A percentile compares a stretch with the other conserved stretches of the same genome.
phyloP scores from a whole-genome alignment of 176 grass and related monocot genomes.

The Zea mays region DNA sequence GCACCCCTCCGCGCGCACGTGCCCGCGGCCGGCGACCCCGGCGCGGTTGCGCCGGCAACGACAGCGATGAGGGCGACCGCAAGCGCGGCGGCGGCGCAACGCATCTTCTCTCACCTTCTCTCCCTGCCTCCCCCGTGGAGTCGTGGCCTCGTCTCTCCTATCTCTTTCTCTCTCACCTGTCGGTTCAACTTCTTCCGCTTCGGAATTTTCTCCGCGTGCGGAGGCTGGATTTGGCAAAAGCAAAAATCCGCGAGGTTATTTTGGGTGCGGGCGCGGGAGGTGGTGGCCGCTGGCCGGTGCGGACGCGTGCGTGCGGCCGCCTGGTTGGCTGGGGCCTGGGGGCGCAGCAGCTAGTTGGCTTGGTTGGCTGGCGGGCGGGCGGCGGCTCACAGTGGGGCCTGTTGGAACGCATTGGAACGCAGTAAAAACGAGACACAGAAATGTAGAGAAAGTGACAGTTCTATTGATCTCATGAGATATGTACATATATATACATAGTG shows the following conservation, averaged over 20 bases:
- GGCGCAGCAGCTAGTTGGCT: too few relatives aligned
- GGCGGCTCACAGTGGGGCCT: too few relatives aligned
- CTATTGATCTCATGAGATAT: too few relatives aligned
- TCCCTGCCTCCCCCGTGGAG: not conserved
- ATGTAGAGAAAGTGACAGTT: too few relatives aligned
- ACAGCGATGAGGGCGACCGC: constrained; percentile 24
- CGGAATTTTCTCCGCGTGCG: constrained; percentile 33
- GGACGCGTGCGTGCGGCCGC: constrained; percentile 7
- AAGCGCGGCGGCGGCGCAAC: constrained; percentile 34
- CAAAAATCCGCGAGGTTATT: constrained; percentile 30
- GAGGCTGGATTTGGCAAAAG: constrained; percentile 21
- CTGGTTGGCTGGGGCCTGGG: constrained; percentile 3
- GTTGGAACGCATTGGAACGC: too few relatives aligned
- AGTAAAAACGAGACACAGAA: too few relatives aligned
- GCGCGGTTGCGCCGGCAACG: not conserved
- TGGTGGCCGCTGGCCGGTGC: not conserved
- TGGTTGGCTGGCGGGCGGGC: too few relatives aligned
- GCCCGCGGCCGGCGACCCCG: not conserved
- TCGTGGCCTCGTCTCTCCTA: not conserved
- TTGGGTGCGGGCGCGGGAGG: constrained; percentile 4
- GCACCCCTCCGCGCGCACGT: constrained; percentile 30
- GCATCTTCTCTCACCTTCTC: constrained; percentile 11
- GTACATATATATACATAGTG: too few relatives aligned
- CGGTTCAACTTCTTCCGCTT: constrained; percentile 9
- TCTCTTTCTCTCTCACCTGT: not conserved